A percentile compares a stretch with the other conserved stretches of the same genome.
phyloP scores from a whole-genome alignment of 768 basidiomycete species.

The Psilocybe cubensis region DNA sequence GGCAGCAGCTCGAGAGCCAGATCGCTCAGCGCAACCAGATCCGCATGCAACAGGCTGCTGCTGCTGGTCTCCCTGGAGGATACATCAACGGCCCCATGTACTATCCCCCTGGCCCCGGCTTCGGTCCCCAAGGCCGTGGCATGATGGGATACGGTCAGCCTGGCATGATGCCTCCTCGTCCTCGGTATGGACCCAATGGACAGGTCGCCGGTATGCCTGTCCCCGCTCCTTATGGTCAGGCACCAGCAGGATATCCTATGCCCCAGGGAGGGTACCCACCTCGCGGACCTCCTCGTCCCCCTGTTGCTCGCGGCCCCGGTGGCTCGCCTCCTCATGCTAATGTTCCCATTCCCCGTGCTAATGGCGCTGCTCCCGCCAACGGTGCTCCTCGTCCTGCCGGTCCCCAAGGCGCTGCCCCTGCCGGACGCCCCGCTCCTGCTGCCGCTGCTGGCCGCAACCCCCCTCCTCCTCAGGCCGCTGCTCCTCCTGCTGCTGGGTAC shows the following conservation, averaged over 20 bases:
- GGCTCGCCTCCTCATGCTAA: conserved; percentile 70
- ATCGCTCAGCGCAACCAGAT: conserved; percentile 98
- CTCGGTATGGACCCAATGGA: conserved; percentile 78
- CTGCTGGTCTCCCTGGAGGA: conserved; percentile 80
- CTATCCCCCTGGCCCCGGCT: conserved; percentile 80
- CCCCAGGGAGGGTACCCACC: conserved; percentile 59
- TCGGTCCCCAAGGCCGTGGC: conserved; percentile 81
- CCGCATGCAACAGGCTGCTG: conserved; percentile 93
- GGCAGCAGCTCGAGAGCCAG: conserved; percentile 98
- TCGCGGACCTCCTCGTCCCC: conserved; percentile 62
- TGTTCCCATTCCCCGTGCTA: conserved; percentile 67
- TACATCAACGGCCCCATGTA: conserved; percentile 89
- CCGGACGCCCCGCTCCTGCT: conserved; percentile 39
- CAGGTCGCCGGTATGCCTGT: conserved; percentile 80
- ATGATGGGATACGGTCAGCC: conserved; percentile 86
- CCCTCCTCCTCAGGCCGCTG: conserved; percentile 29
- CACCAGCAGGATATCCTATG: conserved; percentile 74
- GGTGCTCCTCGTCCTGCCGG: conserved; percentile 56
- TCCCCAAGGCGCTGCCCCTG: conserved; percentile 51
- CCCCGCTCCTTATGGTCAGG: conserved; percentile 71
- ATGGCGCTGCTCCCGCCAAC: conserved; percentile 59
- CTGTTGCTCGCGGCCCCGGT: conserved; percentile 68
- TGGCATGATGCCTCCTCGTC: conserved; percentile 86
- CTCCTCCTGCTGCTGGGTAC: conserved; percentile 27
- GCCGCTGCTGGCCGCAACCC: conserved; percentile 31